Percentiles rank a stretch among this genome's conserved stretches.
These are phyloP conservation scores for Aureobasidium sp. DNA, from an alignment of 2,329 filamentous ascomycete genomes.

Conservation along the genomic window DNA sequence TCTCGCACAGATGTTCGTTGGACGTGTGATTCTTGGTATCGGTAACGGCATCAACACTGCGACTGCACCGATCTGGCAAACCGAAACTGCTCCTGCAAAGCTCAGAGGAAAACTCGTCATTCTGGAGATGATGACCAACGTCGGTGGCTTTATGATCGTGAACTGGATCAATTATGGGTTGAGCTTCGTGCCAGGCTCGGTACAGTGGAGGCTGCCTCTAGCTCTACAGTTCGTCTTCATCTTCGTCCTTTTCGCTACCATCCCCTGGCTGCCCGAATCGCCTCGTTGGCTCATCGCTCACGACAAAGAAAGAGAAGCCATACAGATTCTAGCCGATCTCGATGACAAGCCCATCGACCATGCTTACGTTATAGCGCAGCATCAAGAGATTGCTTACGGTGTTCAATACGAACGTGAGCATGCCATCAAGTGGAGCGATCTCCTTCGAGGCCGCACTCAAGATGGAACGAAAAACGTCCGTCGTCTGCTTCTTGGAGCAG, in stretches of 20 bases:
- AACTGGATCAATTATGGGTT: conserved; percentile 41
- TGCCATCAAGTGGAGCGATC: conserved; percentile 43
- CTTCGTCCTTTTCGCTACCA: conserved; percentile 38
- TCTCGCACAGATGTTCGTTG: conserved; percentile 45
- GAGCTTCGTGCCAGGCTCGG: conserved; percentile 36
- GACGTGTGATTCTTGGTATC: conserved; percentile 41
- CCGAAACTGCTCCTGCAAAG: conserved; percentile 41
- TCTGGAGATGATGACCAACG: conserved; percentile 42
- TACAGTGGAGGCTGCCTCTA: conserved; percentile 42
- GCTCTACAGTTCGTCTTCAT: conserved; percentile 47
- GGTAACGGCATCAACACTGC: conserved; percentile 48
- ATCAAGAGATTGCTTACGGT: conserved; percentile 37
- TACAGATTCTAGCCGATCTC: conserved; percentile 44
- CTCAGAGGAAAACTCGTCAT: conserved; percentile 33
- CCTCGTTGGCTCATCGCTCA: conserved; percentile 43
- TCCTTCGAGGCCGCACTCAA: conserved; percentile 43
- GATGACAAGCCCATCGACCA: conserved; percentile 40
- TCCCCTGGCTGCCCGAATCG: conserved; percentile 43
- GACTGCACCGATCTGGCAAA: conserved; percentile 45
- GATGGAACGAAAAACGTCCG: conserved; percentile 45
- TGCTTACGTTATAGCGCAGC: conserved; percentile 38
- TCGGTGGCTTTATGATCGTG: conserved; percentile 43
- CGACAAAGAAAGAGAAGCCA: conserved; percentile 39
- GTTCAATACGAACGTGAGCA: conserved; percentile 46
- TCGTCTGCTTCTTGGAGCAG: conserved; percentile 46